Base-by-base conservation (phyloP, 1,139 yeast genomes). In the Pichia sp. region DNA sequence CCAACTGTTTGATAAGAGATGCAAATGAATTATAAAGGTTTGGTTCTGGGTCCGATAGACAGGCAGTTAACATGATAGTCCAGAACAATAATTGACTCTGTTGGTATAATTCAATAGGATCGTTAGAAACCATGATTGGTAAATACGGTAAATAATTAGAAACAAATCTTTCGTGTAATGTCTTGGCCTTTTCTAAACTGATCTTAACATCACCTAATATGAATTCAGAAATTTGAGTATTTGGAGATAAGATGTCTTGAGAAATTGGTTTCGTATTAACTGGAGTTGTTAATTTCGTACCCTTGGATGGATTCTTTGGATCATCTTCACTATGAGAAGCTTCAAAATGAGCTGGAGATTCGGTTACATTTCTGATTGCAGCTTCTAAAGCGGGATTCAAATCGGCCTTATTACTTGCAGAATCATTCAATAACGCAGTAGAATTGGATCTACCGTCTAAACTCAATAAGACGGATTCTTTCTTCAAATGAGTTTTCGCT, bases 41-140 rank as follows among this genome's bases (percentile, higher is more conserved):
- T 3, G 97, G 96, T 43, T 86, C 94, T 0, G 96, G 93, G 56
- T 90, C 96, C 1, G 94, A 81, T 21, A 86, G 70, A 36, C 94
- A 83, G 0, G 96, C 95, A 0, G 96, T 89, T 40, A 88, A 71
- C 69, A 88, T 85, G 1, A 90, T 93, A 0, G 95, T 79, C 98
- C 98, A 91, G 63, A 91, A 91, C 39, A 91, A 70, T 24, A 90
- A 70, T 61, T 87, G 94, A 0, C 96, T 85, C 61, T 86, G 93
- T 22, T 85, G 78, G 64, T 88, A 88, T 34, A 90, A 74, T 61
- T 86, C 95, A 0, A 83, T 77, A 1, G 96, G 94, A 42, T 81
- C 76, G 46, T 76, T 70, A 0, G 95, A 80, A 34, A 82, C 76
- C 59, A 90, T 72, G 10, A 91, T 85, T 2, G 97, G 97, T 55